Evolutionary conservation across 768 basidiomycete species (phyloP).

Genomic region (Russula dissimulans): DNA sequence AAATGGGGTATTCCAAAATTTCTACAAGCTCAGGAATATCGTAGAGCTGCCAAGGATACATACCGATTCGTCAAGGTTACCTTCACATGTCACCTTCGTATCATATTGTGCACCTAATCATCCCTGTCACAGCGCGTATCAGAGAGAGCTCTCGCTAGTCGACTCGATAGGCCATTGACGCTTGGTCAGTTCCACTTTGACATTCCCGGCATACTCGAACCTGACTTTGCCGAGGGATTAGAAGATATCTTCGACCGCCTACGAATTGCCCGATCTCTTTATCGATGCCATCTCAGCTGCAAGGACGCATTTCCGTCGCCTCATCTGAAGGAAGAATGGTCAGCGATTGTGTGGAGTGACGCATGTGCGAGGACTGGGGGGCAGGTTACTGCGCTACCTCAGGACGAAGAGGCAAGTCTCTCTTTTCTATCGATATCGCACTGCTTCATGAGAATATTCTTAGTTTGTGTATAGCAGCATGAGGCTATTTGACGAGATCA

Average conservation of each 20-base stretch:
- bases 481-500: background rate
- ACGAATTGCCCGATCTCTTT: background rate
- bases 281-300: background rate
- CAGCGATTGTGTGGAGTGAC: background rate
- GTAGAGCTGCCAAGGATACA: background rate
- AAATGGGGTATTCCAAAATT: background rate
- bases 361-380: background rate
- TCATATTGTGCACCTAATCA: background rate
- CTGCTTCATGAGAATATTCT: background rate
- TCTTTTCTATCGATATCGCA: background rate
- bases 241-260: background rate
- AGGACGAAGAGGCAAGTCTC: background rate
- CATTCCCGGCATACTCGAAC: background rate
- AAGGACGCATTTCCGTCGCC: conserved; percentile 1
- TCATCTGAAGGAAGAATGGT: background rate
- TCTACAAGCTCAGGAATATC: background rate
- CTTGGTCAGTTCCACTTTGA: background rate
- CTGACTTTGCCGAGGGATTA: too few species aligned
- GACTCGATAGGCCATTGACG: background rate
- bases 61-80: background rate
- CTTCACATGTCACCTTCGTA: background rate
- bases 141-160: background rate
- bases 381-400: background rate
- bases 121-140: background rate
- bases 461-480: background rate